phyloP scores from a whole-genome alignment of 441 rosid genomes.

The Adansonia rubrostipa region DNA sequence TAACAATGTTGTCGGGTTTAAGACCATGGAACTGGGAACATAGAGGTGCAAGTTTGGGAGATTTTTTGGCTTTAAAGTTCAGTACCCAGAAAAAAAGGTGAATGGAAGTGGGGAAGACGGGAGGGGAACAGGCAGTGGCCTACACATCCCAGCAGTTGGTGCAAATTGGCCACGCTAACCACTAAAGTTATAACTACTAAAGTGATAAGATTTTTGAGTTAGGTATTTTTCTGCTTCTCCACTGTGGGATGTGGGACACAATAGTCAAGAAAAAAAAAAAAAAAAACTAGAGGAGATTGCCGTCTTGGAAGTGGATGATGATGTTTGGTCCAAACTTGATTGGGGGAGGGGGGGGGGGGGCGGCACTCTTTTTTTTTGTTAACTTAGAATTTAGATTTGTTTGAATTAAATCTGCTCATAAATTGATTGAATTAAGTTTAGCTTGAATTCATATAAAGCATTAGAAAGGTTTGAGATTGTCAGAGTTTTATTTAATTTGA shows the following conservation, averaged over 20 bases:
- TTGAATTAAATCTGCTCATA: too few relatives aligned
- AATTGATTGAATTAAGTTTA: too few relatives aligned
- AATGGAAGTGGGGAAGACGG: background rate
- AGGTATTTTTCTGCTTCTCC: slow-evolving; percentile 48
- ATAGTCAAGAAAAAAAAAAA: background rate
- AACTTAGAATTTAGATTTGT: background rate
- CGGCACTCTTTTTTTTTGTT: background rate
- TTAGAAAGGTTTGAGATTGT: too few relatives aligned
- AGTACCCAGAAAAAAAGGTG: too few relatives aligned
- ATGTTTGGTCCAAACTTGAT: slow-evolving; percentile 22
- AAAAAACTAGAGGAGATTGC: slow-evolving; percentile 25
- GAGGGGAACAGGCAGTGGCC: slow-evolving; percentile 41
- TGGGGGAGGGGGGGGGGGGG: background rate
- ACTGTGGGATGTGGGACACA: slow-evolving; percentile 23
- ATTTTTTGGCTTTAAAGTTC: background rate
- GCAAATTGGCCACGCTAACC: slow-evolving; percentile 51
- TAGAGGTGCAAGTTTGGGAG: background rate
- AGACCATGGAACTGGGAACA: background rate
- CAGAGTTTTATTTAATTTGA: too few relatives aligned
- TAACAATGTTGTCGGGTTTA: too few relatives aligned
- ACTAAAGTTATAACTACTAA: slow-evolving; percentile 57
- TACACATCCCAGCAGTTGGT: slow-evolving; percentile 54
- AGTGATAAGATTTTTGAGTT: slow-evolving; percentile 44
- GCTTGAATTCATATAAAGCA: too few relatives aligned
- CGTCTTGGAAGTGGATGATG: slow-evolving; percentile 31